Evolutionary conservation across 2,329 filamentous ascomycete species (phyloP), one percentile per base, ranked within the genome.

Genomic region (Beauveria australis): DNA sequence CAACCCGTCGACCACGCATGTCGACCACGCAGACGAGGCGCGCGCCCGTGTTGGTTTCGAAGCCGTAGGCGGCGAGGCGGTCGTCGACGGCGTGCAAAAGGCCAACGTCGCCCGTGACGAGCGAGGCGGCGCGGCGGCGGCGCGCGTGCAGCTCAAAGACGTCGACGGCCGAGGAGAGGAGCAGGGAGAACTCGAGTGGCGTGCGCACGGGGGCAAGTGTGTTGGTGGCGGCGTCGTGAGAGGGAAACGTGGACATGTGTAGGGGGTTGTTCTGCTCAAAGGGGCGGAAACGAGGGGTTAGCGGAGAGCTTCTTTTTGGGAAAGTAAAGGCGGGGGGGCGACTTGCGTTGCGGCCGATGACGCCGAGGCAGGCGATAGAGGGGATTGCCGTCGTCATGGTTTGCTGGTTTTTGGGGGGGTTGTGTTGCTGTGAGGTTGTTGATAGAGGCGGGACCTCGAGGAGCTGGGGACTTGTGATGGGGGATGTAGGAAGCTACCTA

Each of bases 51-150:
- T 96, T 97, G 61, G 94, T 97, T 74, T 97, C 84, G 85, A 91
- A 97, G 68, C 94, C 94, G 77, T 97, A 99, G 66, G 92, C 89
- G 41, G 92, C 92, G 52, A 97, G 82, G 28, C 92, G 85, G 76
- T 99, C 93, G 77, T 97, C 94, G 62, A 97, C 82, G 62, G 92
- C 92, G 76, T 97, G 93, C 55, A 99, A 82, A 14, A 97, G 83
- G 33, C 94, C 93, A 66, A 94, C 88, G 72, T 97, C 93, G 67
- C 94, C 92, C 55, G 91, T 89, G 48, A 85, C 74, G 46, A 16
- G n/a, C 19, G 30, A 33, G 26, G 47, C 16, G 9, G 78, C 78
- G 28, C 74, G 22, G 72, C 68, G 59, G 75, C 73, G 24, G 82
- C 84, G 68, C 89, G 90, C 82, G 61, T 92, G 91, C 63, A 92